These are phyloP conservation scores for Gremmenia infestans DNA, from an alignment of 2,329 filamentous ascomycete species.

Conservation along the genomic window DNA sequence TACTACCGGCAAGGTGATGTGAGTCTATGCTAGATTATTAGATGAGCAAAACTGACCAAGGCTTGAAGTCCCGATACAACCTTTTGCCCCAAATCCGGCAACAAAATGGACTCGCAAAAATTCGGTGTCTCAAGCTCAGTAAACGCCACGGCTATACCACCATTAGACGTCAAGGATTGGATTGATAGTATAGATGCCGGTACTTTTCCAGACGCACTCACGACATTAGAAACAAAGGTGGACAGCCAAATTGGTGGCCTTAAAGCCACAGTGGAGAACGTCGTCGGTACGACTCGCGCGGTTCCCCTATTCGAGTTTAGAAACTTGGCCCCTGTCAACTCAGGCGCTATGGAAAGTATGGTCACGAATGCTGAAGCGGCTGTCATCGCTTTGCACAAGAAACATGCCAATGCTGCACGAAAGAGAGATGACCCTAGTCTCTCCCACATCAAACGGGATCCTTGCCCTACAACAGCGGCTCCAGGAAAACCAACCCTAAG, in stretches of 20 bases:
- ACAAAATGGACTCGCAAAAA: too few relatives aligned
- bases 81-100: neutral
- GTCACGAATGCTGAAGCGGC: conserved; percentile 1
- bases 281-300: conserved; percentile 1
- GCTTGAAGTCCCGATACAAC: neutral
- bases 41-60: neutral
- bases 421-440: neutral
- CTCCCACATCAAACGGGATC: neutral
- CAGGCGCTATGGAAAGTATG: neutral
- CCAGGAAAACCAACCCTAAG: neutral
- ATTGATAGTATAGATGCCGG: neutral
- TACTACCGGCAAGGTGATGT: neutral
- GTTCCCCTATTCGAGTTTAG: conserved; percentile 9
- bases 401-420: conserved; percentile 1
- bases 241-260: conserved; percentile 3
- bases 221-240: neutral
- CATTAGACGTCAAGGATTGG: neutral
- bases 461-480: neutral
- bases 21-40: conserved; percentile 2
- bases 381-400: conserved; percentile 2
- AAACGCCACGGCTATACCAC: neutral
- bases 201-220: neutral
- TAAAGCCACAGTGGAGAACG: neutral
- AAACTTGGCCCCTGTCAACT: neutral
- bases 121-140: neutral